Percentiles rank a stretch among this genome's conserved stretches.
Conservation (phyloP, 257 asterid species). For the Phtheirospermum japonicum region DNA sequence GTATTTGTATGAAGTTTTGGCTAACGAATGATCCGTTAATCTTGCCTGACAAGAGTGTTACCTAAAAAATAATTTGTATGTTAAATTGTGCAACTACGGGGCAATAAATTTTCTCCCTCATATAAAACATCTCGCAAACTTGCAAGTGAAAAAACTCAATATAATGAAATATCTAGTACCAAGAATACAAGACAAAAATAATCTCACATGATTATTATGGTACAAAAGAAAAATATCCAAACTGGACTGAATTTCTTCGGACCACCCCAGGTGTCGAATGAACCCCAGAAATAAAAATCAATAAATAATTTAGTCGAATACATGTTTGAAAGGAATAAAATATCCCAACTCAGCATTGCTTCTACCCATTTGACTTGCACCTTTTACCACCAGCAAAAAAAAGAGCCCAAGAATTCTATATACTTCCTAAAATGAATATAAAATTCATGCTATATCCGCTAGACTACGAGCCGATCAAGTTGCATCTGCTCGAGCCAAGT, state of each 20-base stretch:
- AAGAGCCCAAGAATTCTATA: conserved; percentile 46
- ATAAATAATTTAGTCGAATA: conserved; percentile 44
- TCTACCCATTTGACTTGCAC: conserved; percentile 17
- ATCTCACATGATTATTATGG: conserved; percentile 18
- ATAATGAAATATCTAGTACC: background rate
- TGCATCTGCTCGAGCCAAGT: conserved; percentile 98
- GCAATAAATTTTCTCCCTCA: too few relatives aligned
- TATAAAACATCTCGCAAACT: too few relatives aligned
- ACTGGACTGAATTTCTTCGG: conserved; percentile 32
- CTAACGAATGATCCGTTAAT: too few relatives aligned
- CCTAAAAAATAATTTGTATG: too few relatives aligned
- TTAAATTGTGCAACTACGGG: too few relatives aligned
- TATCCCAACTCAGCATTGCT: conserved; percentile 29
- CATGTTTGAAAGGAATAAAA: conserved; percentile 24
- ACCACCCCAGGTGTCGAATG: conserved; percentile 39
- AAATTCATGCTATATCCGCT: conserved; percentile 34
- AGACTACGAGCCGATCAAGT: conserved; percentile 80
- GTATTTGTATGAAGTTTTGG: too few relatives aligned
- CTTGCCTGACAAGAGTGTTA: too few relatives aligned
- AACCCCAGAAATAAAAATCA: conserved; percentile 35
- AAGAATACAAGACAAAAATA: background rate
- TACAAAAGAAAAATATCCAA: conserved; percentile 31
- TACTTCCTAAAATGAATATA: conserved; percentile 47
- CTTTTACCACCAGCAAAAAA: conserved; percentile 36
- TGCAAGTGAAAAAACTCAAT: background rate